A percentile compares a stretch with the other conserved stretches of the same genome.
Conservation (phyloP, 2,329 filamentous ascomycete species). For the Colletotrichum eleusines region DNA sequence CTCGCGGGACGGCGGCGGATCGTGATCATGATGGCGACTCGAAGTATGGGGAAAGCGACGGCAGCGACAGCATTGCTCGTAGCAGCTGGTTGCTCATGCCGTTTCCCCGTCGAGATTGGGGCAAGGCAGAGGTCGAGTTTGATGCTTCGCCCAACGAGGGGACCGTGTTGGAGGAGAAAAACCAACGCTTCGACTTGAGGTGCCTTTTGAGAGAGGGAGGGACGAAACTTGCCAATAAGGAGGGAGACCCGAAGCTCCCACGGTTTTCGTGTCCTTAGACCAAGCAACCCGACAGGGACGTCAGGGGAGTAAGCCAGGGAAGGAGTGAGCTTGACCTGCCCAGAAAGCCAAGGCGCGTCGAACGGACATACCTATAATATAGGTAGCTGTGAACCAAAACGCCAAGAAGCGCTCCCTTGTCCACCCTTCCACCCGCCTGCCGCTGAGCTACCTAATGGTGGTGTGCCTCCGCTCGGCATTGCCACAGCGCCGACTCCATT, state of each 20-base stretch:
- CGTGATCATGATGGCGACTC: conserved; percentile 43
- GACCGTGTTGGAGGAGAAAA: background rate
- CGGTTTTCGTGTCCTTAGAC: conserved; percentile 9
- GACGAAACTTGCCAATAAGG: conserved; percentile 10
- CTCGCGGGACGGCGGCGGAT: conserved; percentile 40
- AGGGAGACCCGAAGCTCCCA: conserved; percentile 10
- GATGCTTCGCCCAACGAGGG: background rate
- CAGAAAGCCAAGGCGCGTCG: conserved; percentile 11
- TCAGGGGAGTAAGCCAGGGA: conserved; percentile 10
- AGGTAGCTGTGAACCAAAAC: conserved; percentile 2
- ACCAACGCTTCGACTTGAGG: conserved; percentile 1
- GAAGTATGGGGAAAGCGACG: conserved; percentile 18
- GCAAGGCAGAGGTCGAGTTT: background rate
- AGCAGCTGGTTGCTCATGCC: conserved; percentile 35
- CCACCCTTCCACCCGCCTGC: background rate
- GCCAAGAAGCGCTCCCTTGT: conserved; percentile 27
- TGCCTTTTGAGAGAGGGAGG: background rate
- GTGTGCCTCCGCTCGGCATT: background rate
- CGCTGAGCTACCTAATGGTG: background rate
- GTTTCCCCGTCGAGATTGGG: conserved; percentile 15
- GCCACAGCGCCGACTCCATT: conserved; percentile 11
- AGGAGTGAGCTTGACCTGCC: conserved; percentile 11
- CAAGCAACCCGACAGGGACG: background rate
- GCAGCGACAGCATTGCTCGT: conserved; percentile 38
- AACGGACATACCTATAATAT: too few relatives aligned